Evolutionary conservation across 2,329 filamentous ascomycete species (phyloP), one percentile per base, ranked within the genome.

Genomic region (Hypoxylon sp.): DNA sequence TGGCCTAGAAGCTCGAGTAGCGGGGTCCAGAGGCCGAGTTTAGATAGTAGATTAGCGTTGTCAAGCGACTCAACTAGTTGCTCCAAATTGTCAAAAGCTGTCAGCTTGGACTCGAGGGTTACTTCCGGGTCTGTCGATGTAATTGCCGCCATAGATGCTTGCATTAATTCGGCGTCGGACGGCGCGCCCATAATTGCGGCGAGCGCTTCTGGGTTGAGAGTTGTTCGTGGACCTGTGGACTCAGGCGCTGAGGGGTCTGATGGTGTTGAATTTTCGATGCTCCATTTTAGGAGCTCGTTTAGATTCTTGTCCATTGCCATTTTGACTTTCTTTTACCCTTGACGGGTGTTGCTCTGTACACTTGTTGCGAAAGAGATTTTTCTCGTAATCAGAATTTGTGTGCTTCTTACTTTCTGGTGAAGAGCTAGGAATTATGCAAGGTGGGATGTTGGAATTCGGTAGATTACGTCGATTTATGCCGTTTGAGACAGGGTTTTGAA

Each of bases 21-120:
- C 9, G 93, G 93, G 10, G 87, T 86, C 96, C 96, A 99, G 32
- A 98, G 85, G 5, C 87, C 86, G 19, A 98, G 83, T 28, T 87
- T 87, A 71, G 90, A 90, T 73, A 99, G 87, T 81, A 98, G 97
- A 84, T 98, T 99, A 64, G 96, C 95, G 79, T 99, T 99, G 85
- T 99, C 96, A 74, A 98, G 89, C 69, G 88, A 90, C 83, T 98
- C 94, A 75, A 98, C 91, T 65, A 97, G 85, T 80, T 97, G 93
- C 82, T 97, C 94, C 69, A 98, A 91, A 82, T 98, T 97, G 86
- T 97, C 94, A 80, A 97, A 97, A 38, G 94, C 94, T 63, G 90
- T 87, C 59, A 97, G 81, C 79, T 93, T 93, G 80, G 93, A 88
- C 46, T 93, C 91, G 53, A 95, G 84, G 3, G 88, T 86, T 61